These are phyloP conservation scores for Adansonia madagascariensis DNA, from an alignment of 441 rosid genomes.

Conservation along the genomic window DNA sequence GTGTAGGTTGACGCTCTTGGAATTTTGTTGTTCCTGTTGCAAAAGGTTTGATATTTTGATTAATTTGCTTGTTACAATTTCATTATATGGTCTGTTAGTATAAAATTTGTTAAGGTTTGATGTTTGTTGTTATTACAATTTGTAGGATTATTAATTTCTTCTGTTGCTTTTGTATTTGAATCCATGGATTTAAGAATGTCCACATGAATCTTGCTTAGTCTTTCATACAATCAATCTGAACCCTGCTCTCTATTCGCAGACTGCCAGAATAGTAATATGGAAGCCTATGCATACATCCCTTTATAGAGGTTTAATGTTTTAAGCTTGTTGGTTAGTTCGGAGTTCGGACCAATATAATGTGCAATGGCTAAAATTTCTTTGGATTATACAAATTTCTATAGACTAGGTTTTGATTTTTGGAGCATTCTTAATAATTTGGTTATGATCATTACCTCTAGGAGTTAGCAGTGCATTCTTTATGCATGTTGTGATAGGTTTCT, in stretches of 20 bases:
- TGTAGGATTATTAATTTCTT: neutral
- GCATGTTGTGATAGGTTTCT: neutral
- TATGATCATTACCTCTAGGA: neutral
- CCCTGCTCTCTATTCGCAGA: neutral
- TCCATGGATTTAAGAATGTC: neutral
- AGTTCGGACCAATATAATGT: neutral
- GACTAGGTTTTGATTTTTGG: neutral
- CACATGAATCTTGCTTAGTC: neutral
- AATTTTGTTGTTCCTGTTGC: neutral
- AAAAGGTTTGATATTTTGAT: neutral
- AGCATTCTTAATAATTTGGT: neutral
- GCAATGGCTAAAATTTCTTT: neutral
- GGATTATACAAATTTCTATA: neutral
- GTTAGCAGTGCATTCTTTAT: neutral
- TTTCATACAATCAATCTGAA: neutral
- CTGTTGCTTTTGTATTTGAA: neutral
- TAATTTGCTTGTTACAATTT: neutral
- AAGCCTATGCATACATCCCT: neutral
- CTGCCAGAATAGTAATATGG: neutral
- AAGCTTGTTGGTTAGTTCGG: neutral
- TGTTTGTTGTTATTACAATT: neutral
- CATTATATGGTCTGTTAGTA: neutral
- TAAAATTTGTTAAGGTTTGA: neutral
- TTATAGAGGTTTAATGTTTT: neutral
- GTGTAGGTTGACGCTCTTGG: neutral